Percentiles rank a stretch among this genome's conserved stretches.
Evolutionary conservation across 1,284 basidiomycete species (phyloP).

Genomic region (Tranzscheliella williamsii): DNA sequence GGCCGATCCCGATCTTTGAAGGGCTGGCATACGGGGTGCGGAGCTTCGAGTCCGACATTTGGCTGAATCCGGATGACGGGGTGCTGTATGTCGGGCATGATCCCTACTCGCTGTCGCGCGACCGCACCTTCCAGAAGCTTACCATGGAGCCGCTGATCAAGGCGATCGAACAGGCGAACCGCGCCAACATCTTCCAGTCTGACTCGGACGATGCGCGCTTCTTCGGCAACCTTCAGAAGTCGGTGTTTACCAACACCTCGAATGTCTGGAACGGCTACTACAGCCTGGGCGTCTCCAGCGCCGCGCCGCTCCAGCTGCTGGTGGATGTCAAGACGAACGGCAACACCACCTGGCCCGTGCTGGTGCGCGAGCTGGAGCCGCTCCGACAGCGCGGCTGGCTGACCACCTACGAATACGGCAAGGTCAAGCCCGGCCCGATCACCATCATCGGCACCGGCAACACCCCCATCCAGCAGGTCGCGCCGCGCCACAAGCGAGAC

Average conservation of each 20-base stretch:
- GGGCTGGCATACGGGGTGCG: slow-evolving; percentile 40
- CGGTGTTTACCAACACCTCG: slow-evolving; percentile 14
- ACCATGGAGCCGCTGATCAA: slow-evolving; percentile 40
- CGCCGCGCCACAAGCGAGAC: slow-evolving; percentile 12
- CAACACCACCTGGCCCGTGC: slow-evolving; percentile 19
- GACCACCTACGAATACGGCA: slow-evolving; percentile 21
- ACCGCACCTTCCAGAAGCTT: slow-evolving; percentile 35
- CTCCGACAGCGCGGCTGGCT: slow-evolving; percentile 36
- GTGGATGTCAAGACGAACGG: slow-evolving; percentile 53
- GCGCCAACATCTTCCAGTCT: slow-evolving; percentile 14
- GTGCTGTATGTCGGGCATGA: slow-evolving; percentile 52
- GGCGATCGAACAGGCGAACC: slow-evolving; percentile 42
- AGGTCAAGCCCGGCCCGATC: slow-evolving; percentile 32
- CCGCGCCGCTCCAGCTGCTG: slow-evolving; percentile 41
- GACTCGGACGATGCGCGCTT: slow-evolving; percentile 19
- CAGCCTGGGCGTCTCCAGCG: slow-evolving; percentile 35
- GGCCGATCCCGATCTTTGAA: slow-evolving; percentile 37
- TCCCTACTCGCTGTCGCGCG: slow-evolving; percentile 28
- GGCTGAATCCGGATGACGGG: slow-evolving; percentile 39
- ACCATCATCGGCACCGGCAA: slow-evolving; percentile 48
- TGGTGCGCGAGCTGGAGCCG: slow-evolving; percentile 32
- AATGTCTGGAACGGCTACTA: slow-evolving; percentile 6
- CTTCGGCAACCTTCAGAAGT: slow-evolving; percentile 17
- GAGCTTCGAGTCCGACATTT: slow-evolving; percentile 47
- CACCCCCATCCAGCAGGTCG: slow-evolving; percentile 32